phyloP scores from a whole-genome alignment of 139 green algal genomes.

The Coelastrella sp. region DNA sequence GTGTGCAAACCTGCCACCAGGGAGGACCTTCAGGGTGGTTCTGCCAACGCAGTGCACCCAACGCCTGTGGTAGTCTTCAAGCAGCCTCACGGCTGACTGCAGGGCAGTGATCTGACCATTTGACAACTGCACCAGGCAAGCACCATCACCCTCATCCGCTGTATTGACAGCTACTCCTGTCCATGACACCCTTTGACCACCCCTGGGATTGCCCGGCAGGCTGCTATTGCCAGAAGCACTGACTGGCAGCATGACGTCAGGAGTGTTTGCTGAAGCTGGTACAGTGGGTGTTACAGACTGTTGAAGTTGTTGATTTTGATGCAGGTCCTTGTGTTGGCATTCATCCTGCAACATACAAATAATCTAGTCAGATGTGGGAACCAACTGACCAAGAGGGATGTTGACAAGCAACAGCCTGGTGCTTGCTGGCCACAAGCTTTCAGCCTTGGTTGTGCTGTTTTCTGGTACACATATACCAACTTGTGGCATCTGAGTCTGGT shows the following conservation, averaged over 20 bases:
- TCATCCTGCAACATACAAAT: not conserved
- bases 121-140: not conserved
- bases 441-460: too few relatives aligned
- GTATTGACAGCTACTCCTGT: not conserved
- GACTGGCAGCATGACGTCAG: not conserved
- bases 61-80: not conserved
- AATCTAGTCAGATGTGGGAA: too few relatives aligned
- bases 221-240: not conserved
- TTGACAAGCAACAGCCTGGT: too few relatives aligned
- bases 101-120: not conserved
- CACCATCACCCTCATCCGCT: not conserved
- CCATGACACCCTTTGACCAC: not conserved
- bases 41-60: conserved; percentile 35
- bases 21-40: conserved; percentile 18
- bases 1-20: not conserved
- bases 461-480: too few relatives aligned
- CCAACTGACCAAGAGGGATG: too few relatives aligned
- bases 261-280: not conserved
- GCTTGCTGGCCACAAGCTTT: too few relatives aligned
- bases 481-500: too few relatives aligned
- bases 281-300: not conserved
- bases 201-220: not conserved
- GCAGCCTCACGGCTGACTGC: not conserved
- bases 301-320: not conserved
- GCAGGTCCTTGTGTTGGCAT: not conserved